A percentile compares a stretch with the other conserved stretches of the same genome.
phyloP scores from a whole-genome alignment of 192 early-diverging fungal species.

The Rhizoclosmatium globosum region DNA sequence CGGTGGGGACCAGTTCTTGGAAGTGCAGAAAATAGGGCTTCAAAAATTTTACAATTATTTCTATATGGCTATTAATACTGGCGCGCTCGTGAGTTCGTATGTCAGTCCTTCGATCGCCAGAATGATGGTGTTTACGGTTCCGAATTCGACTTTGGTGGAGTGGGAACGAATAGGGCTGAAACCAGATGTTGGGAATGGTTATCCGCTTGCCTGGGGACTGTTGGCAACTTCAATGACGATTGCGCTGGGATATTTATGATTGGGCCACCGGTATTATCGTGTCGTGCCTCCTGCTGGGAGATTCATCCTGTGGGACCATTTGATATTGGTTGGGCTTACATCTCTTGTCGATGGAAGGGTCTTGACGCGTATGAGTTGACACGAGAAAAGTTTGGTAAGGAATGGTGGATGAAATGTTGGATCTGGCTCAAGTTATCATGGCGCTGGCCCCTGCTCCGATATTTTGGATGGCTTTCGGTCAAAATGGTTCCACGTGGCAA shows the following conservation, averaged over 20 bases:
- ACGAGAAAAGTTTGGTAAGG: conserved; percentile 13
- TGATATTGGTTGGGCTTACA: conserved; percentile 40
- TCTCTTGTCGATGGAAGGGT: conserved; percentile 8
- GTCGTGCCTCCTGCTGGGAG: conserved; percentile 68
- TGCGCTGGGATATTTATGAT: conserved; percentile 57
- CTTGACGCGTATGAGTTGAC: conserved; percentile 2
- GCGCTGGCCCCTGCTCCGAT: conserved; percentile 44
- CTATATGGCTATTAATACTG: conserved; percentile 66
- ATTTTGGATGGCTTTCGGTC: conserved; percentile 57
- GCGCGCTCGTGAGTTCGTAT: conserved; percentile 59
- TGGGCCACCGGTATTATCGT: conserved; percentile 64
- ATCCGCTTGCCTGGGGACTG: conserved; percentile 50
- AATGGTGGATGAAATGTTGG: conserved; percentile 44
- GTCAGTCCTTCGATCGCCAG: conserved; percentile 50
- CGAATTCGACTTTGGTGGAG: neutral
- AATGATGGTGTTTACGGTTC: conserved; percentile 16
- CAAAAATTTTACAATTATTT: conserved; percentile 64
- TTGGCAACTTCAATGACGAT: conserved; percentile 52
- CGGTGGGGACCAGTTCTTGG: conserved; percentile 67
- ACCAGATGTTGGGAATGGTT: conserved; percentile 52
- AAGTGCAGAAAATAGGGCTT: conserved; percentile 51
- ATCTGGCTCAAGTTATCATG: conserved; percentile 45
- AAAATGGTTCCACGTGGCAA: conserved; percentile 48
- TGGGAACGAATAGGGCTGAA: conserved; percentile 3
- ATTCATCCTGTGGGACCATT: conserved; percentile 59